Evolutionary conservation across 306 rosid genomes (phyloP), one percentile per base, ranked within the genome.

Genomic region (Sicyos baderoa): DNA sequence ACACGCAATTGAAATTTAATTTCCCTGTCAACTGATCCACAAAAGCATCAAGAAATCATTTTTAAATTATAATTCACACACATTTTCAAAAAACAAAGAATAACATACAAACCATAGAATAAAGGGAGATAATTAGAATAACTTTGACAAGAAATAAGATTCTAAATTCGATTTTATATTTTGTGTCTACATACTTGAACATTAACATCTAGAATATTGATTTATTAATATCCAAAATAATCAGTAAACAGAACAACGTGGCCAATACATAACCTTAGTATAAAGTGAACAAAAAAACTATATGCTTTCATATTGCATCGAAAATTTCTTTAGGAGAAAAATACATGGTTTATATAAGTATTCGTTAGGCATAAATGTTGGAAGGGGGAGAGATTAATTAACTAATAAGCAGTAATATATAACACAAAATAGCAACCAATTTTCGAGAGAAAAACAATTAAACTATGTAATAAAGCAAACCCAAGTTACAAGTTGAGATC

Each of bases 401-500:
- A 37, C 9, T 37, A 37, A 0, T 37, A 37, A 40, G 9, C 0
- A 21, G 18, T 21, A 14, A 65, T 65, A 65, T 65, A 65, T 45
- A 3, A 37, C 27, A 63, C 44, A 45, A 68, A 37, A 63, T 42
- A 63, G 69, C 69, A 37, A 18, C 9, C n/a, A 63, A 37, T 40
- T 40, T 63, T 63, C n/a, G 27, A 18, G 69, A 69, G 22, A 37
- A 37, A 37, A 37, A 37, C 44, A 37, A 37, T 37, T 37, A 37
- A 37, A 37, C 50, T 45, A 45, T 15, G 49, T 25, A 8, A 50
- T 19, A 67, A 9, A 10, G 21, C 2, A 65, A 65, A 65, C 47
- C 19, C 71, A 15, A 2, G 72, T 67, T 17, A 71, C 10, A 71
- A 71, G 53, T 44, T 54, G 40, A 71, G 64, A 56, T 54, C 75